A percentile compares a stretch with the other conserved stretches of the same genome.
Evolutionary conservation across 441 rosid genomes (phyloP).

Genomic region (Pelargonium australe): DNA sequence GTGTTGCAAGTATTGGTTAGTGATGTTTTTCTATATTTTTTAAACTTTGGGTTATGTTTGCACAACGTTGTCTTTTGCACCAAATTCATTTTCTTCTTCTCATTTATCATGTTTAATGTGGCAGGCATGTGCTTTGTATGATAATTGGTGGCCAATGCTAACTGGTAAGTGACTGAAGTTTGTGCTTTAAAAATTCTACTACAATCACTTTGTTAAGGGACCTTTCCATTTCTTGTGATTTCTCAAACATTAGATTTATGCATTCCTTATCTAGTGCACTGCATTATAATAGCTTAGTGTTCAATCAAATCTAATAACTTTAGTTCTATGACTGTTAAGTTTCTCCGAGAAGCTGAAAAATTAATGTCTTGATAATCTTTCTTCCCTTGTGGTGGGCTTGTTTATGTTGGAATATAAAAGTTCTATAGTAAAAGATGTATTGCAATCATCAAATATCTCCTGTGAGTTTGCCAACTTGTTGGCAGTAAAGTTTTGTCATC

Average conservation of each 20-base stretch:
- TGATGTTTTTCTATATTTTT: conserved; percentile 1
- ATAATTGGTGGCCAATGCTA: conserved; percentile 99
- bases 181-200: neutral
- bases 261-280: neutral
- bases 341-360: neutral
- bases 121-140: conserved; percentile 88
- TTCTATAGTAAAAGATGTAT: no score
- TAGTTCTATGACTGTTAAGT: neutral
- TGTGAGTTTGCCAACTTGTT: no score
- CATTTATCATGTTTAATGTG: conserved; percentile 15
- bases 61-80: neutral
- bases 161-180: conserved; percentile 42
- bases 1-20: conserved; percentile 85
- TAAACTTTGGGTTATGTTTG: neutral
- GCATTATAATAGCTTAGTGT: neutral
- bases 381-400: no score
- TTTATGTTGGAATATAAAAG: no score
- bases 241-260: neutral
- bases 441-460: no score
- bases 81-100: conserved; percentile 6
- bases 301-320: neutral
- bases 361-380: no score
- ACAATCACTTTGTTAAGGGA: neutral
- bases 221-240: neutral
- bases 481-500: no score